Conservation (phyloP, 345 rosid species). For the Raphanus sativus region DNA sequence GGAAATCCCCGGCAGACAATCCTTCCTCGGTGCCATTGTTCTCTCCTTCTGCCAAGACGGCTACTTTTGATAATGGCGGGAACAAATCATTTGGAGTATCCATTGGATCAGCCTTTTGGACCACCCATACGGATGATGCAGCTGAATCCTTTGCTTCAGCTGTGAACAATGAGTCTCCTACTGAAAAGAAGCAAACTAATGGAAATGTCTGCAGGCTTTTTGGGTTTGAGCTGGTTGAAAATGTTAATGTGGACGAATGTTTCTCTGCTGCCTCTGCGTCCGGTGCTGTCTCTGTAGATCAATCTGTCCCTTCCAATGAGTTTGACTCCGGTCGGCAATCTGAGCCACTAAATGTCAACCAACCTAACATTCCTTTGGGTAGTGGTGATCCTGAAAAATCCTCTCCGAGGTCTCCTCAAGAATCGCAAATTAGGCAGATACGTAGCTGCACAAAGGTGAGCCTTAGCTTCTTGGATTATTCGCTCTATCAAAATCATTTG, state of each 20-base stretch:
- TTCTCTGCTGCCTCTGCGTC: conserved; percentile 46
- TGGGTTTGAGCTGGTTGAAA: conserved; percentile 82
- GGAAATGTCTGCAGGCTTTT: conserved; percentile 80
- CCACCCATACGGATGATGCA: conserved; percentile 51
- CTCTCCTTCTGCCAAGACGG: conserved; percentile 54
- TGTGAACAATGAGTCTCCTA: conserved; percentile 49
- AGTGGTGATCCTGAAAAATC: conserved; percentile 88
- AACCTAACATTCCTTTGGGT: conserved; percentile 56
- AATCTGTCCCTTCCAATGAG: conserved; percentile 49
- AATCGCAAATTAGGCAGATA: conserved; percentile 81
- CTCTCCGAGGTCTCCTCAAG: conserved; percentile 75
- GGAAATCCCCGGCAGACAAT: conserved; percentile 67
- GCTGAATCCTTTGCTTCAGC: conserved; percentile 64
- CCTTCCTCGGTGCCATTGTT: conserved; percentile 55
- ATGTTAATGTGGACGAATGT: conserved; percentile 58
- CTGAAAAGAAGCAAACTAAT: conserved; percentile 57
- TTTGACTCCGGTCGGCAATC: conserved; percentile 69
- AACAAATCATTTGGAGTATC: conserved; percentile 50
- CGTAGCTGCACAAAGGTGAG: conserved; percentile 95
- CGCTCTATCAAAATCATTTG: background rate
- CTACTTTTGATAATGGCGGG: conserved; percentile 47
- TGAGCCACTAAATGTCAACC: conserved; percentile 66
- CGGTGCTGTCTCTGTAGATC: conserved; percentile 48
- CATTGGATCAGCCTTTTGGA: conserved; percentile 55
- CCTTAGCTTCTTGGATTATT: background rate